phyloP scores from a whole-genome alignment of 345 rosid genomes.

The Kernera saxatilis region DNA sequence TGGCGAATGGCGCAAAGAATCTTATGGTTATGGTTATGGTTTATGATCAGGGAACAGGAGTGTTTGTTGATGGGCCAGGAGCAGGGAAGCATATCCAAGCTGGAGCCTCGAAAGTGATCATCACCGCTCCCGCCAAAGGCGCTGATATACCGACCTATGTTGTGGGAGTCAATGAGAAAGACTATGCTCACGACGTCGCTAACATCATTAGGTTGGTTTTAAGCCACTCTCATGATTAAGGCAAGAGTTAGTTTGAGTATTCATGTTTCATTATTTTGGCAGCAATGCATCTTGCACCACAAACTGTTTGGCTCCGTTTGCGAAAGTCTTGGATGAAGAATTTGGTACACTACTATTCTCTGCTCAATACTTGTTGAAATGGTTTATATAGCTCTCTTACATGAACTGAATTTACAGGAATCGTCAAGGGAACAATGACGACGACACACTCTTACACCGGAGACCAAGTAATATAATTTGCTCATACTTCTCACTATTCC shows the following conservation, averaged over 20 bases:
- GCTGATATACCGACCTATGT: constrained; percentile 97
- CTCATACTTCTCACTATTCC: not conserved
- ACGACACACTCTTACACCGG: constrained; percentile 99
- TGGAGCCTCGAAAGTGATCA: constrained; percentile 93
- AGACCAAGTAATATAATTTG: constrained; percentile 61
- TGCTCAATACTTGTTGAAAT: not conserved
- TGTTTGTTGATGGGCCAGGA: constrained; percentile 98
- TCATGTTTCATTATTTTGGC: constrained; percentile 4
- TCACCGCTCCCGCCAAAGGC: constrained; percentile 99
- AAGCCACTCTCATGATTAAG: constrained; percentile 5
- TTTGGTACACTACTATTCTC: constrained; percentile 47
- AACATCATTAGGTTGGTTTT: constrained; percentile 68
- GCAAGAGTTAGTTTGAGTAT: not conserved
- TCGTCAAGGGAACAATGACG: constrained; percentile 98
- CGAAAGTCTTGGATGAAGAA: constrained; percentile 84
- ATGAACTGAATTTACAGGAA: constrained; percentile 45
- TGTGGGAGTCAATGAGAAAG: constrained; percentile 85
- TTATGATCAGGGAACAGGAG: constrained; percentile 79
- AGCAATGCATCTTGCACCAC: constrained; percentile 99
- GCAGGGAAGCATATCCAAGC: constrained; percentile 99
- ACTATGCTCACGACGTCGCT: constrained; percentile 66
- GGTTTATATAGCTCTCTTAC: not conserved
- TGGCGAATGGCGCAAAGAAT: not conserved
- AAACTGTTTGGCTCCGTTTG: constrained; percentile 94
- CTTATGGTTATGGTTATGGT: not conserved